These are phyloP conservation scores for Diaporthe sp. DNA, from an alignment of 2,329 filamentous ascomycete species.

Conservation along the genomic window DNA sequence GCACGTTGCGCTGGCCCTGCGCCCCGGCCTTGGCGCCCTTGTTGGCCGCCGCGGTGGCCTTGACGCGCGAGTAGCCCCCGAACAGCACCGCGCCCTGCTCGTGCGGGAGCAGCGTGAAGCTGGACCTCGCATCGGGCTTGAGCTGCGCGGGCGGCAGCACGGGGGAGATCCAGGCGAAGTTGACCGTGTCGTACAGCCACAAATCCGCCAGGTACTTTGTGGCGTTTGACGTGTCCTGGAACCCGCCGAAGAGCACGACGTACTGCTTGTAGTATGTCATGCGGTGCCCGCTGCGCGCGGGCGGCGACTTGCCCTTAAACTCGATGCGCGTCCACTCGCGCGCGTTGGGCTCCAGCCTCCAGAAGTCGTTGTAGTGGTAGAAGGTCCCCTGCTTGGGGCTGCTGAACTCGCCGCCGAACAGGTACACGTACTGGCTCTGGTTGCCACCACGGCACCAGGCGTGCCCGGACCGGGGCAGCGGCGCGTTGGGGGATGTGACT, in stretches of 20 bases:
- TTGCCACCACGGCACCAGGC: conserved; percentile 94
- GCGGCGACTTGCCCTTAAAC: conserved; percentile 80
- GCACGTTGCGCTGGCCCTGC: conserved; percentile 75
- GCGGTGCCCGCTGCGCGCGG: conserved; percentile 89
- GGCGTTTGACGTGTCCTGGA: conserved; percentile 95
- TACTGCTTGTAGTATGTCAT: conserved; percentile 99
- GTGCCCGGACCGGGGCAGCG: conserved; percentile 90
- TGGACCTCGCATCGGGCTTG: conserved; percentile 91
- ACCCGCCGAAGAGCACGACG: conserved; percentile 94
- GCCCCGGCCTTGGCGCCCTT: conserved; percentile 75
- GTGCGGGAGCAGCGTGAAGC: conserved; percentile 91
- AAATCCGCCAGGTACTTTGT: conserved; percentile 94
- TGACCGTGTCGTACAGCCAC: conserved; percentile 94
- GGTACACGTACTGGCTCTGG: conserved; percentile 81
- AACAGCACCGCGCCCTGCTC: conserved; percentile 91
- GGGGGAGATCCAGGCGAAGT: conserved; percentile 86
- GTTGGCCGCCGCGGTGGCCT: conserved; percentile 71
- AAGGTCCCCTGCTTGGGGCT: conserved; percentile 98
- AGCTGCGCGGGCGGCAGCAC: conserved; percentile 81
- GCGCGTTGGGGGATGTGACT: conserved; percentile 91
- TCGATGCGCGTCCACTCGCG: conserved; percentile 95
- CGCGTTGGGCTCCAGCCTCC: conserved; percentile 85
- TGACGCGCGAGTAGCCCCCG: conserved; percentile 94
- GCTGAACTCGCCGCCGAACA: conserved; percentile 97
- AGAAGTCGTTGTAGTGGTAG: conserved; percentile 99